Evolutionary conservation across 208 protist genomes (phyloP).

Genomic region (Leishmania lainsoni): DNA sequence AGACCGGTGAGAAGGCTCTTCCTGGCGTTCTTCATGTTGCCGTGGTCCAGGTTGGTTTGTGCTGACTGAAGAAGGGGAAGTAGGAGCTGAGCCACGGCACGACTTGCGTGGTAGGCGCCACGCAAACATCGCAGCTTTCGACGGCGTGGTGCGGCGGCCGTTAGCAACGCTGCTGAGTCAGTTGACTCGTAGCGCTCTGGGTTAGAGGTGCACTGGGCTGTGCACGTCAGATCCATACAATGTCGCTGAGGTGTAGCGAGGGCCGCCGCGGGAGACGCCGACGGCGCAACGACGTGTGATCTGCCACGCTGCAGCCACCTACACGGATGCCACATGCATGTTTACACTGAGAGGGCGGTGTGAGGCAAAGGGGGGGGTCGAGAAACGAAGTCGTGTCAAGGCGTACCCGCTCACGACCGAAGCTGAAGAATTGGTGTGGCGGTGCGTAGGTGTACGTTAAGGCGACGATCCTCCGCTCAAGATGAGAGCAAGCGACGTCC

Average conservation of each 20-base stretch:
- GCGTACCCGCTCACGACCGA: background rate
- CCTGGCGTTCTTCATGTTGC: background rate
- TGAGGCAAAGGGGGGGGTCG: background rate
- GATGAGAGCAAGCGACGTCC: background rate
- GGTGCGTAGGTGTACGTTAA: background rate
- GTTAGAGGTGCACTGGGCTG: background rate
- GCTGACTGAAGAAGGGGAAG: conserved; percentile 11
- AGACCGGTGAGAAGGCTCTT: background rate
- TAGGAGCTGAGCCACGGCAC: conserved; percentile 32
- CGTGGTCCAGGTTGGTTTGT: background rate
- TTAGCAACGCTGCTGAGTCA: background rate
- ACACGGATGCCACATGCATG: conserved; percentile 3
- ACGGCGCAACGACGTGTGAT: background rate
- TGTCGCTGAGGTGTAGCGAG: background rate
- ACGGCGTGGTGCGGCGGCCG: background rate
- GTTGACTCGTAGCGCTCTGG: background rate
- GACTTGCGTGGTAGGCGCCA: conserved; percentile 31
- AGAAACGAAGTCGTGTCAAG: background rate
- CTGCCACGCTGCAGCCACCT: background rate
- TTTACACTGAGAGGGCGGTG: background rate
- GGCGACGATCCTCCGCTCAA: background rate
- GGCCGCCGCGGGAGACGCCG: background rate
- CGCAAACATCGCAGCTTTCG: conserved; percentile 19
- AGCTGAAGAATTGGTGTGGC: background rate
- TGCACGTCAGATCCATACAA: background rate